A percentile compares a stretch with the other conserved stretches of the same genome.
These are phyloP conservation scores for Mucor indicus DNA, from an alignment of 371 early-diverging fungal genomes.

Conservation along the genomic window DNA sequence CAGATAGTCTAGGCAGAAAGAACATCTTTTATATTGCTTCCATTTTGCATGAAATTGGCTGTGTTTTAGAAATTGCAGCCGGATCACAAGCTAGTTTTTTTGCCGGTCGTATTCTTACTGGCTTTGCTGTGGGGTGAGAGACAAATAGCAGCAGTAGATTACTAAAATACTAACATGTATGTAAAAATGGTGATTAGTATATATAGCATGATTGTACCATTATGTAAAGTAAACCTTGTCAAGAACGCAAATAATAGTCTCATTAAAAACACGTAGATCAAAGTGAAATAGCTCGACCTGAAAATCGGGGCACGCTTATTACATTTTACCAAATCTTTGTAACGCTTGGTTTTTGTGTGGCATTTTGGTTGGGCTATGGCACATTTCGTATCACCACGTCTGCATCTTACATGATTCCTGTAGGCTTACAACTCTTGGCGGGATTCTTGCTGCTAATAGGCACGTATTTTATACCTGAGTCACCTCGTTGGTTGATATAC, in stretches of 20 bases:
- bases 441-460: slow-evolving; percentile 62
- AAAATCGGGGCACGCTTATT: slow-evolving; percentile 82
- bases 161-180: not conserved
- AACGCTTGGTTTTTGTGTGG: slow-evolving; percentile 57
- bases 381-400: slow-evolving; percentile 15
- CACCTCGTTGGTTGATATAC: slow-evolving; percentile 91
- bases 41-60: slow-evolving; percentile 68
- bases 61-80: slow-evolving; percentile 61
- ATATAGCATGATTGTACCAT: slow-evolving; percentile 36
- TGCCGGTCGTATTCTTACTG: slow-evolving; percentile 70
- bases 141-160: no score
- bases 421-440: slow-evolving; percentile 77
- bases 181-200: slow-evolving; percentile 12
- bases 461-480: slow-evolving; percentile 67
- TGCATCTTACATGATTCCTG: slow-evolving; percentile 63
- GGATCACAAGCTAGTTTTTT: slow-evolving; percentile 49
- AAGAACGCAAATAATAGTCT: no score
- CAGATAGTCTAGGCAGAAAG: slow-evolving; percentile 37
- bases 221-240: no score
- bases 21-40: slow-evolving; percentile 50
- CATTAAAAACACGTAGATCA: slow-evolving; percentile 62
- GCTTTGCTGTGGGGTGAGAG: slow-evolving; percentile 58
- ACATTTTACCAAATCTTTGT: slow-evolving; percentile 92
- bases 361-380: slow-evolving; percentile 43
- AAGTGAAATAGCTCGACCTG: slow-evolving; percentile 78